phyloP scores from a whole-genome alignment of 2,329 filamentous ascomycete genomes.

The Elsinoe arachidis region DNA sequence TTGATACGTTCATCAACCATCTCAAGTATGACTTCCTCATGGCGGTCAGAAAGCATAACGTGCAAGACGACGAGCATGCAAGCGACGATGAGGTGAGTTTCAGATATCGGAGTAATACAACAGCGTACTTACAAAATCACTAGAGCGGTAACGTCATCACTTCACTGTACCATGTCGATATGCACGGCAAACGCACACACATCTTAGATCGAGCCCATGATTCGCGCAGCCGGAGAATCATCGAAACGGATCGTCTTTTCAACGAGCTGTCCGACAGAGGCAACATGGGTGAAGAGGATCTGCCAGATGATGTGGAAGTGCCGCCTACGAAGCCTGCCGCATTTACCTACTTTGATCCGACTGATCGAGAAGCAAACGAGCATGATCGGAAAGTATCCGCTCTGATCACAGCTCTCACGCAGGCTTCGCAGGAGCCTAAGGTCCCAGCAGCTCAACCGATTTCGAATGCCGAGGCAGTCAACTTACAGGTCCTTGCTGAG shows the following conservation, averaged over 20 bases:
- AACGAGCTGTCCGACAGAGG: slow-evolving; percentile 23
- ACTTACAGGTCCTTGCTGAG: slow-evolving; percentile 32
- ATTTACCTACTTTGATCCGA: slow-evolving; percentile 36
- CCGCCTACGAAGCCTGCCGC: slow-evolving; percentile 16
- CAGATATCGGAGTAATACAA: slow-evolving; percentile 7
- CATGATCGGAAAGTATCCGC: slow-evolving; percentile 29
- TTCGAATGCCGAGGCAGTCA: slow-evolving; percentile 34
- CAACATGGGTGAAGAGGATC: slow-evolving; percentile 9
- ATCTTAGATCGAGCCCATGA: slow-evolving; percentile 27
- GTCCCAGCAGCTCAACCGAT: slow-evolving; percentile 22
- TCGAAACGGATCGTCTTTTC: slow-evolving; percentile 32
- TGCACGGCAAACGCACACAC: slow-evolving; percentile 17
- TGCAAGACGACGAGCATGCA: slow-evolving; percentile 27
- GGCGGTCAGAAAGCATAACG: slow-evolving; percentile 30
- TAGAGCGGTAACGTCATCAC: slow-evolving; percentile 23
- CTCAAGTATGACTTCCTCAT: slow-evolving; percentile 28
- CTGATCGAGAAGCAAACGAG: slow-evolving; percentile 33
- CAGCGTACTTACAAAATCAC: slow-evolving; percentile 11
- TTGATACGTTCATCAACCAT: slow-evolving; percentile 22
- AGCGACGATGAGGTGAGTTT: slow-evolving; percentile 34
- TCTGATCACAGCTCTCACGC: slow-evolving; percentile 27
- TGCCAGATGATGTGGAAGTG: slow-evolving; percentile 14
- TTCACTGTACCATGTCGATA: slow-evolving; percentile 27
- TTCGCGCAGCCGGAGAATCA: slow-evolving; percentile 33
- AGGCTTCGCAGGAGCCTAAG: slow-evolving; percentile 24